Evolutionary conservation across 2,329 filamentous ascomycete genomes (phyloP), one percentile per base, ranked within the genome.

Genomic region (Tolypocladium inflatum): DNA sequence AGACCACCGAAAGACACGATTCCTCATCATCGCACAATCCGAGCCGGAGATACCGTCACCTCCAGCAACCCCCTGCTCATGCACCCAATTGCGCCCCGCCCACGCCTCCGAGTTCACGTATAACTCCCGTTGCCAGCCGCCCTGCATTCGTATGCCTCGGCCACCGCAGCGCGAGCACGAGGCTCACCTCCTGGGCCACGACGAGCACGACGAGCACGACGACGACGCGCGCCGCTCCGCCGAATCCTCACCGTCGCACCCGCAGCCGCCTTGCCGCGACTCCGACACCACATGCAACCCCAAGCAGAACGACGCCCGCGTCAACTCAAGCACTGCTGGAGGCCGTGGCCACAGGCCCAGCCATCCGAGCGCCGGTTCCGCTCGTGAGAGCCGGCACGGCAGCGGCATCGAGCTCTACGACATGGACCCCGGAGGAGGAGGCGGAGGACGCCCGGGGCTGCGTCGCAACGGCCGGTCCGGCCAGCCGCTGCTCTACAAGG

Each of bases 341-440:
- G 59, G 55, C 56, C 64, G 54, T 60, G 60, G 59, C 61, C 60
- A 53, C 64, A 60, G 56, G 55, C 60, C 62, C 65, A 63, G 60
- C 60, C 62, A 38, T 63, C 57, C 52, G 67, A 68, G 56, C 62
- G 59, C 59, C 64, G 64, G 53, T 69, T 67, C 62, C 62, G 65
- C 60, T 65, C 65, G 55, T 67, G 63, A 70, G 60, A 57, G 13
- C 15, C 26, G 37, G 13, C 53, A n/a, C 53, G 53, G 26, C 13
- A 15, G 35, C 43, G 26, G 23, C 30, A 70, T 59, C 59, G 66
- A 67, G 55, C 61, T 67, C 60, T 57, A 67, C 60, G 67, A 70
- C 58, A 68, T 71, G 63, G 70, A 73, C 63, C 66, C 67, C 60
- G 68, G 65, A 63, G 67, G 75, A 59, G 68, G 70, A 56, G 73